Evolutionary conservation across 2,329 filamentous ascomycete species (phyloP).

Genomic region (Leptodontidium sp.): DNA sequence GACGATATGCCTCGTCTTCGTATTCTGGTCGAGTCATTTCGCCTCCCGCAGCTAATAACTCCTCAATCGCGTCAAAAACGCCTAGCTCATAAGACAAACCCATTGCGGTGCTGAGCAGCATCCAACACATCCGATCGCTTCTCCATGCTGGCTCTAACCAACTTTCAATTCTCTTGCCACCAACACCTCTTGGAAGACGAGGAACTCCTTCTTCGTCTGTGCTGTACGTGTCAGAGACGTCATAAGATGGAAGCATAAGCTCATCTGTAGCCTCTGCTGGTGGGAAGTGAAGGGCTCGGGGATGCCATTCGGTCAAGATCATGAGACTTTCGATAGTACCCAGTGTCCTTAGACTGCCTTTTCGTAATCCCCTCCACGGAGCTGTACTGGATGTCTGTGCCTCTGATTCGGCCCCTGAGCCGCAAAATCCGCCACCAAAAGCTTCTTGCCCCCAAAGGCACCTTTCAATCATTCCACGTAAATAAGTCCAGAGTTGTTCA

Average conservation of each 20-base stretch:
- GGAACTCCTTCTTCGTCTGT: slow-evolving; percentile 55
- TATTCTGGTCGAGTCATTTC: slow-evolving; percentile 70
- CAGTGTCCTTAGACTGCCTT: slow-evolving; percentile 84
- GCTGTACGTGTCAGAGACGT: slow-evolving; percentile 52
- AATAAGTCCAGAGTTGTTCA: slow-evolving; percentile 92
- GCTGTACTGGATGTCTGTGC: slow-evolving; percentile 72
- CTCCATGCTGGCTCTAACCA: slow-evolving; percentile 98
- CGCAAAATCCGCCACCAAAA: slow-evolving; percentile 87
- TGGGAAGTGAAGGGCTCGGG: slow-evolving; percentile 91
- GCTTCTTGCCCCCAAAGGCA: slow-evolving; percentile 97
- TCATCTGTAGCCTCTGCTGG: slow-evolving; percentile 79
- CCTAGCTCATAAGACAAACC: slow-evolving; percentile 92
- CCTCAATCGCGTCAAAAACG: slow-evolving; percentile 90
- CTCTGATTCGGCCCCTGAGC: slow-evolving; percentile 67
- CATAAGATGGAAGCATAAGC: slow-evolving; percentile 68
- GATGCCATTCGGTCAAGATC: slow-evolving; percentile 97
- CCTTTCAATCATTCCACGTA: slow-evolving; percentile 93
- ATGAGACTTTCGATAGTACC: slow-evolving; percentile 95
- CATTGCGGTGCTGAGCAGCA: slow-evolving; percentile 91
- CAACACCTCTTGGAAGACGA: slow-evolving; percentile 63
- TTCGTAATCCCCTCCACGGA: slow-evolving; percentile 73
- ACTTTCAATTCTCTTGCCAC: slow-evolving; percentile 87
- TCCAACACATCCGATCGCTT: slow-evolving; percentile 96
- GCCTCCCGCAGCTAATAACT: slow-evolving; percentile 66
- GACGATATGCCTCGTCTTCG: slow-evolving; percentile 79